Percentiles rank a stretch among this genome's conserved stretches.
Conservation (phyloP, 306 rosid genomes). For the Begonia peltatifolia region DNA sequence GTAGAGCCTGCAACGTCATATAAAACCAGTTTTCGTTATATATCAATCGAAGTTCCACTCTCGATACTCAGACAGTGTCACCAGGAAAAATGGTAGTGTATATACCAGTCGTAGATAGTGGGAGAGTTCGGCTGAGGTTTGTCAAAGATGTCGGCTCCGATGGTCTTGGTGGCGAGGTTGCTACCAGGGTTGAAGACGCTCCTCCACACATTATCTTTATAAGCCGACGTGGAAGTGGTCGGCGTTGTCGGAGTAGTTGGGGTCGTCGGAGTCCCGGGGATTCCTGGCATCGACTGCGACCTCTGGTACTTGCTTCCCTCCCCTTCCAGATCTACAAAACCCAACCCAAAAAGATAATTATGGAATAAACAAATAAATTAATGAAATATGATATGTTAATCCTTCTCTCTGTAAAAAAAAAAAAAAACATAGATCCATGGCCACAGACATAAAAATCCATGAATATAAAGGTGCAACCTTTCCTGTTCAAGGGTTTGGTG, state of each 20-base stretch:
- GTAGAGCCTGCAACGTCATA: constrained; percentile 49
- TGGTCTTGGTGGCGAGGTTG: constrained; percentile 49
- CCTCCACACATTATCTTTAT: constrained; percentile 86
- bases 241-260: constrained; percentile 62
- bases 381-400: background rate
- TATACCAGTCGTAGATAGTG: constrained; percentile 85
- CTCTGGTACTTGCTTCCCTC: constrained; percentile 31
- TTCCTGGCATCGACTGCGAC: constrained; percentile 34
- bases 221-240: constrained; percentile 33
- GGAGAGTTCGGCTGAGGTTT: constrained; percentile 82
- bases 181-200: constrained; percentile 96
- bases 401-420: too few species aligned
- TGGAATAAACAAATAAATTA: too few species aligned
- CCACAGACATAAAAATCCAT: too few species aligned
- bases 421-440: too few species aligned
- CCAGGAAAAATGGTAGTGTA: background rate
- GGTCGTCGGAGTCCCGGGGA: constrained; percentile 38
- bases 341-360: background rate
- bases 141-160: constrained; percentile 61
- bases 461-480: constrained; percentile 11
- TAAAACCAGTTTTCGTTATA: too few species aligned
- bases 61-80: too few species aligned
- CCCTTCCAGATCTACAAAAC: constrained; percentile 12
- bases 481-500: constrained; percentile 26
- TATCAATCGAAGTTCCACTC: too few species aligned